phyloP scores from a whole-genome alignment of 352 stramenopile species.

The Globisporangium abappressorium region DNA sequence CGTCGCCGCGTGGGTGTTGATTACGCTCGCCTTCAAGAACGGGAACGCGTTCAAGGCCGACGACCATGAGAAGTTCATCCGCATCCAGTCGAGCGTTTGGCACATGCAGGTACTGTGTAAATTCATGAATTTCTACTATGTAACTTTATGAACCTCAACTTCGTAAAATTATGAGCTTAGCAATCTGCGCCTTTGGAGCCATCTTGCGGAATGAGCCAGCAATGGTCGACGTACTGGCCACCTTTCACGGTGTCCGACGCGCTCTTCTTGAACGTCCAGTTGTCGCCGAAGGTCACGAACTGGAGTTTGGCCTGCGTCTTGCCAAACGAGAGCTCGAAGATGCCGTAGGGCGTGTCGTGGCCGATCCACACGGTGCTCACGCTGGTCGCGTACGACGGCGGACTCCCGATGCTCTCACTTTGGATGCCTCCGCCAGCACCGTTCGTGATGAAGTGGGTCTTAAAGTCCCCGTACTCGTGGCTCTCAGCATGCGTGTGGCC shows the following conservation, averaged over 20 bases:
- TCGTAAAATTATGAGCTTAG: neutral
- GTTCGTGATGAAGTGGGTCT: slow-evolving; percentile 77
- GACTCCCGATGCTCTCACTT: slow-evolving; percentile 62
- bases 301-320: slow-evolving; percentile 53
- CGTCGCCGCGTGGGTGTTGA: slow-evolving; percentile 46
- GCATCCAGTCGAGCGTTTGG: slow-evolving; percentile 32
- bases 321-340: slow-evolving; percentile 69
- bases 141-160: too few species aligned
- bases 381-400: slow-evolving; percentile 39
- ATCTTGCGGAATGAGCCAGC: slow-evolving; percentile 68
- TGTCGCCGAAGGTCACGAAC: slow-evolving; percentile 66
- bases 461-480: slow-evolving; percentile 63
- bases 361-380: slow-evolving; percentile 55
- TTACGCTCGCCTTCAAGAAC: slow-evolving; percentile 42
- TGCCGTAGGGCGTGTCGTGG: slow-evolving; percentile 56
- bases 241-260: slow-evolving; percentile 41
- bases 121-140: too few species aligned
- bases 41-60: slow-evolving; percentile 19
- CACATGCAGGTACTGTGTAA: too few species aligned
- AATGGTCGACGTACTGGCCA: slow-evolving; percentile 46
- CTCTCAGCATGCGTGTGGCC: slow-evolving; percentile 75
- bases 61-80: slow-evolving; percentile 27
- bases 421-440: slow-evolving; percentile 67
- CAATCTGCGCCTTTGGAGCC: slow-evolving; percentile 43
- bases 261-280: slow-evolving; percentile 52